These are phyloP conservation scores for Orbilia quercus DNA, from an alignment of 2,329 filamentous ascomycete genomes.

Conservation along the genomic window DNA sequence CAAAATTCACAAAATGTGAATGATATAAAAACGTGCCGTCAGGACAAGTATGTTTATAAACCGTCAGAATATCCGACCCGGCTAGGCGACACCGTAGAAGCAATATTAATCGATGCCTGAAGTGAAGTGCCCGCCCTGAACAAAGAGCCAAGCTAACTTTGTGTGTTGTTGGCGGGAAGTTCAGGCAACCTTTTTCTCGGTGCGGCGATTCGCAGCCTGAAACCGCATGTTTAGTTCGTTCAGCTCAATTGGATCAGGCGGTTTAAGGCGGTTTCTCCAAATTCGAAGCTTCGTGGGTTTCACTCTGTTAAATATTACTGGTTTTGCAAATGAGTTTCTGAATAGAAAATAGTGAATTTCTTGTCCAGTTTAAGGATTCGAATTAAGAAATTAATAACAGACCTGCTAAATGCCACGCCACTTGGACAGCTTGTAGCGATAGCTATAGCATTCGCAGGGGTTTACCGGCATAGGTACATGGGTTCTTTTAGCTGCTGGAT, in stretches of 20 bases:
- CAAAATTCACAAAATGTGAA: too few species aligned
- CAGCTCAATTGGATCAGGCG: too few species aligned
- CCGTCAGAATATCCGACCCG: background rate
- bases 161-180: constrained; percentile 19
- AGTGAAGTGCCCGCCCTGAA: background rate
- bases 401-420: background rate
- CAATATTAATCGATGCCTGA: background rate
- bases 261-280: background rate
- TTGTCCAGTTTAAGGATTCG: background rate
- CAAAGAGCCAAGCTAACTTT: constrained; percentile 1
- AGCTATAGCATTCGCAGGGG: constrained; percentile 29
- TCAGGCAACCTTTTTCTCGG: constrained; percentile 30
- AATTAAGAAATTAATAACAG: background rate
- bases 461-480: too few species aligned
- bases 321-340: too few species aligned
- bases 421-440: constrained; percentile 29
- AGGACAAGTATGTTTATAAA: too few species aligned
- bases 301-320: background rate
- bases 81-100: background rate
- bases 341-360: too few species aligned
- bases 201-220: constrained; percentile 20
- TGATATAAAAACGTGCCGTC: too few species aligned
- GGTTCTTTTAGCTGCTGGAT: constrained; percentile 17
- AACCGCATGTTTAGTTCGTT: background rate
- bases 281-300: background rate